Conservation (phyloP, 805 yeast genomes). For the Saccharomyces jurei region DNA sequence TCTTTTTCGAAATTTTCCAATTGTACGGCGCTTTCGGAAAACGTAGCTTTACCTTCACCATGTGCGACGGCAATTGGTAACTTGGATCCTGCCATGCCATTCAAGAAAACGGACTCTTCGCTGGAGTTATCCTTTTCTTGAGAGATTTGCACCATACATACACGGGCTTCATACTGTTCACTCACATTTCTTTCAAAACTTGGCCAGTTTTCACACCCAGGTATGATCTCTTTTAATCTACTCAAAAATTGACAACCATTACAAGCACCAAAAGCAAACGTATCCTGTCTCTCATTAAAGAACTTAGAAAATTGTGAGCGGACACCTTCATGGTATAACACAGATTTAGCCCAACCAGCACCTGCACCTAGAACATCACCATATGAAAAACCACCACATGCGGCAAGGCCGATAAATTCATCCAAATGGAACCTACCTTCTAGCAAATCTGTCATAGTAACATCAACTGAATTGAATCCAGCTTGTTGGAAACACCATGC, state of each 20-base stretch:
- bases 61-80: conserved; percentile 97
- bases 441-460: conserved; percentile 90
- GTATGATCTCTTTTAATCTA: conserved; percentile 70
- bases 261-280: conserved; percentile 97
- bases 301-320: conserved; percentile 69
- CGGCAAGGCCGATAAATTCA: conserved; percentile 87
- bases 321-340: conserved; percentile 70
- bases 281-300: conserved; percentile 79
- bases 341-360: conserved; percentile 98
- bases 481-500: conserved; percentile 94
- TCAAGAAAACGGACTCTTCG: conserved; percentile 57
- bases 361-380: conserved; percentile 99
- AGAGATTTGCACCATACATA: conserved; percentile 74
- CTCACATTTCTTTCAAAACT: conserved; percentile 81
- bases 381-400: conserved; percentile 98
- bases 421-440: conserved; percentile 62
- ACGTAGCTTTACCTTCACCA: conserved; percentile 92
- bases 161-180: conserved; percentile 96
- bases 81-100: conserved; percentile 87
- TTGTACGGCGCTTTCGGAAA: conserved; percentile 37
- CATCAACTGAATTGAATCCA: conserved; percentile 89
- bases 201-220: conserved; percentile 92
- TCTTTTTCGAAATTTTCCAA: conserved; percentile 41
- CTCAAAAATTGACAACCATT: conserved; percentile 97
- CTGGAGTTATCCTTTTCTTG: conserved; percentile 41